A percentile compares a stretch with the other conserved stretches of the same genome.
phyloP scores from a whole-genome alignment of 2,329 filamentous ascomycete genomes.

The Grosmannia penicillata region DNA sequence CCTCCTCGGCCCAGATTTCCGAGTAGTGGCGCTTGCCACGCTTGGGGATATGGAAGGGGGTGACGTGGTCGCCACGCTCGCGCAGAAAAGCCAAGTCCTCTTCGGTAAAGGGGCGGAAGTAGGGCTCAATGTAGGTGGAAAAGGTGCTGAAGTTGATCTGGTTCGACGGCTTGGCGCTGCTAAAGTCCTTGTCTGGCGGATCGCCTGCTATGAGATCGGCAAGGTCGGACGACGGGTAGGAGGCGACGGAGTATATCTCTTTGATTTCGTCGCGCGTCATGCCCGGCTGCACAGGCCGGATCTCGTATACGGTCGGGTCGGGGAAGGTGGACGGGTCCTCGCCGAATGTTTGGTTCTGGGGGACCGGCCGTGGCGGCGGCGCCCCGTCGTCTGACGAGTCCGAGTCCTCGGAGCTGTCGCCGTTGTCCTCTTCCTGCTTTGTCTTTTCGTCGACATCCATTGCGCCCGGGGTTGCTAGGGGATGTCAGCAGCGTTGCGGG shows the following conservation, averaged over 20 bases:
- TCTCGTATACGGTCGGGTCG: conserved; percentile 91
- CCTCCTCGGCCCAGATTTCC: conserved; percentile 89
- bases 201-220: conserved; percentile 75
- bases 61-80: conserved; percentile 72
- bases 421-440: conserved; percentile 14
- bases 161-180: conserved; percentile 79
- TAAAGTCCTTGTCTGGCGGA: conserved; percentile 90
- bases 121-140: conserved; percentile 81
- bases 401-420: conserved; percentile 25
- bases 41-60: conserved; percentile 73
- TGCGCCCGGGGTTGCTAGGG: neutral
- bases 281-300: conserved; percentile 54
- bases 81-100: conserved; percentile 88
- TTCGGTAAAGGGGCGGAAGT: conserved; percentile 76
- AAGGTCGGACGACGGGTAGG: conserved; percentile 69
- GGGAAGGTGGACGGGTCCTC: conserved; percentile 82
- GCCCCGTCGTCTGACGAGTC: conserved; percentile 42
- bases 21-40: conserved; percentile 75
- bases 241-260: conserved; percentile 73
- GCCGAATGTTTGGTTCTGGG: conserved; percentile 78
- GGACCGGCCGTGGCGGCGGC: conserved; percentile 47
- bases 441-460: conserved; percentile 15
- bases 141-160: conserved; percentile 93
- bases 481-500: neutral
- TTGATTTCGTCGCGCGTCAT: conserved; percentile 80